phyloP scores from a whole-genome alignment of 2,329 filamentous ascomycete species.

The Colletotrichum sublineola region DNA sequence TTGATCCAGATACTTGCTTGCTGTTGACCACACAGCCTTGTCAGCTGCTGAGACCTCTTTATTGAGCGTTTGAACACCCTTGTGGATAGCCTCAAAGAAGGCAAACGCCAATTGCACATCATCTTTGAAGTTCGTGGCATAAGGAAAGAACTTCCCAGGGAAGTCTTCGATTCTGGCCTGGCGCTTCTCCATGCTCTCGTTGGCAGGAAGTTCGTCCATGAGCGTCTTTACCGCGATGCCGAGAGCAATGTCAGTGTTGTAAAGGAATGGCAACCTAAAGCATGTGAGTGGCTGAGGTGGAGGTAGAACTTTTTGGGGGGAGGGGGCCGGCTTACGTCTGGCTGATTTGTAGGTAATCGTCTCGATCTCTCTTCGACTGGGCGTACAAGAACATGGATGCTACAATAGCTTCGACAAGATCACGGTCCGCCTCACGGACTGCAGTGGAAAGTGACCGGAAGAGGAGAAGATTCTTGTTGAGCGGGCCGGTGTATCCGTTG shows the following conservation, averaged over 20 bases:
- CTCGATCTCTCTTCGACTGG: constrained; percentile 78
- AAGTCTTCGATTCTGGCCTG: constrained; percentile 63
- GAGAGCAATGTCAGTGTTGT: constrained; percentile 80
- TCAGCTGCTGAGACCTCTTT: constrained; percentile 62
- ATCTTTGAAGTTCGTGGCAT: constrained; percentile 69
- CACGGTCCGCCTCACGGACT: constrained; percentile 83
- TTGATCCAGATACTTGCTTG: constrained; percentile 65
- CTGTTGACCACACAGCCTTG: constrained; percentile 67
- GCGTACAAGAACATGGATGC: constrained; percentile 85
- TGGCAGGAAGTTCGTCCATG: constrained; percentile 76
- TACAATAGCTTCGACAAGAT: constrained; percentile 86
- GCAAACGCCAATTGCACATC: constrained; percentile 70
- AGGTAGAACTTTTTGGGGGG: background rate
- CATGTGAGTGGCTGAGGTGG: constrained; percentile 43
- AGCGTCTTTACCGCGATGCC: constrained; percentile 86
- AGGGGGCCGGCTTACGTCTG: constrained; percentile 72
- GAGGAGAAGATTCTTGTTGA: constrained; percentile 89
- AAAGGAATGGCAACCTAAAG: constrained; percentile 73
- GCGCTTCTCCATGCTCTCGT: constrained; percentile 64
- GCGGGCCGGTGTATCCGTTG: constrained; percentile 93
- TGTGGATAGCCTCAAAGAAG: constrained; percentile 70
- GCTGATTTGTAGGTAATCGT: constrained; percentile 77
- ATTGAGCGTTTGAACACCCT: constrained; percentile 67
- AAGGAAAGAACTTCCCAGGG: constrained; percentile 68
- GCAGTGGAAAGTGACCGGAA: constrained; percentile 88